These are phyloP conservation scores for Anisodus acutangulus DNA, from an alignment of 257 asterid genomes.

Conservation along the genomic window DNA sequence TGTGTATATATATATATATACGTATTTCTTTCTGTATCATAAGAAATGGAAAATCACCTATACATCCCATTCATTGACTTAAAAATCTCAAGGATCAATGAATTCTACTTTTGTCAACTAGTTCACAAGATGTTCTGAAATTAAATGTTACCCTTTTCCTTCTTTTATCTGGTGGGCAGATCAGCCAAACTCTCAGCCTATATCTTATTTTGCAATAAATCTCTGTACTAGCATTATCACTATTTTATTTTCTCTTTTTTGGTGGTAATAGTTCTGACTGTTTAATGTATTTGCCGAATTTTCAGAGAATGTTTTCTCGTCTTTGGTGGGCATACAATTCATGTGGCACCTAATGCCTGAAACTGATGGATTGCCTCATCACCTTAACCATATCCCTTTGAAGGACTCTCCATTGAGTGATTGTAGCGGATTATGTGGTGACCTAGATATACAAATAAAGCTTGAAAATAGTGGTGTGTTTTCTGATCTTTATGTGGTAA, in stretches of 20 bases:
- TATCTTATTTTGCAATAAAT: not conserved
- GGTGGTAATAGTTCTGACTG: not conserved
- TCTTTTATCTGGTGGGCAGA: slow-evolving; percentile 6
- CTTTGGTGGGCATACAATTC: slow-evolving; percentile 86
- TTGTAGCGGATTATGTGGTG: slow-evolving; percentile 91
- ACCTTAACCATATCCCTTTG: slow-evolving; percentile 77
- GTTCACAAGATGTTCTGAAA: not conserved
- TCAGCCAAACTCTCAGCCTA: not conserved
- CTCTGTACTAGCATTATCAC: not conserved
- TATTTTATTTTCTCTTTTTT: not conserved
- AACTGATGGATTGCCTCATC: slow-evolving; percentile 62
- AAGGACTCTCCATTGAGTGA: slow-evolving; percentile 92
- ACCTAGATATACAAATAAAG: slow-evolving; percentile 78
- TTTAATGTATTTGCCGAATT: slow-evolving; percentile 25
- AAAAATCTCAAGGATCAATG: not conserved
- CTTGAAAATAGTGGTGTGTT: slow-evolving; percentile 86
- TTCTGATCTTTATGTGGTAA: slow-evolving; percentile 82
- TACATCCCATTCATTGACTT: not conserved
- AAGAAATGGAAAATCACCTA: too few species aligned
- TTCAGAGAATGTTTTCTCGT: slow-evolving; percentile 89
- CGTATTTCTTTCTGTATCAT: too few species aligned
- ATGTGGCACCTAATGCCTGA: slow-evolving; percentile 80
- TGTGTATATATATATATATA: too few species aligned
- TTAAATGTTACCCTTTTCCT: not conserved
- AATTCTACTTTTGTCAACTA: not conserved